These are phyloP conservation scores for Talaromyces amestolkiae DNA, from an alignment of 2,329 filamentous ascomycete species.

Conservation along the genomic window DNA sequence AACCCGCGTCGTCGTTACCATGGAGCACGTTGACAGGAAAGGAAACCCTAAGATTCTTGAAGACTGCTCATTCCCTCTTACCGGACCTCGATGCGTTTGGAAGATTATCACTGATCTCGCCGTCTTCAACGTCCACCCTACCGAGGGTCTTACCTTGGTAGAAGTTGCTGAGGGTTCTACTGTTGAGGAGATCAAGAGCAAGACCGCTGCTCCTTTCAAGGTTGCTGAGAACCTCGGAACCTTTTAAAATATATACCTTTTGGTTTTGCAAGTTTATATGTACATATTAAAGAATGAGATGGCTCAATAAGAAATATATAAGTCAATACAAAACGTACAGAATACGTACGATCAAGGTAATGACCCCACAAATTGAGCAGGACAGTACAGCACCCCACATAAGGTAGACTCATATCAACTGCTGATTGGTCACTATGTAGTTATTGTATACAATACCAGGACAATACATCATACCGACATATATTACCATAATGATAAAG, in stretches of 20 bases:
- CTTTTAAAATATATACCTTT: slow-evolving; percentile 30
- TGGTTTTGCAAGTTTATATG: neutral
- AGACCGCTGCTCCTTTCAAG: slow-evolving; percentile 68
- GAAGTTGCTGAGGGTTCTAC: slow-evolving; percentile 69
- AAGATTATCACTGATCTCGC: slow-evolving; percentile 71
- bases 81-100: slow-evolving; percentile 63
- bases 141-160: slow-evolving; percentile 53
- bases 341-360: neutral
- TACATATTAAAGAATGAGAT: slow-evolving; percentile 10
- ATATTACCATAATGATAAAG: neutral
- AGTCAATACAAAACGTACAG: neutral
- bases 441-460: neutral
- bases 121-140: slow-evolving; percentile 71
- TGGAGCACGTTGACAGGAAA: slow-evolving; percentile 69
- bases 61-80: slow-evolving; percentile 63
- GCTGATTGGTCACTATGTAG: neutral
- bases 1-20: slow-evolving; percentile 69
- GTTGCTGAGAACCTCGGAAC: slow-evolving; percentile 59
- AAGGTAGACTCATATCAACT: neutral
- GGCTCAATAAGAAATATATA: neutral
- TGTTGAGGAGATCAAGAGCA: slow-evolving; percentile 66
- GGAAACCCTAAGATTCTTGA: slow-evolving; percentile 64
- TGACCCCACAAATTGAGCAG: neutral
- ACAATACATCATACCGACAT: neutral
- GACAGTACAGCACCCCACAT: neutral